Base-by-base conservation (phyloP, 768 basidiomycete species). In the Tricholomella constricta region DNA sequence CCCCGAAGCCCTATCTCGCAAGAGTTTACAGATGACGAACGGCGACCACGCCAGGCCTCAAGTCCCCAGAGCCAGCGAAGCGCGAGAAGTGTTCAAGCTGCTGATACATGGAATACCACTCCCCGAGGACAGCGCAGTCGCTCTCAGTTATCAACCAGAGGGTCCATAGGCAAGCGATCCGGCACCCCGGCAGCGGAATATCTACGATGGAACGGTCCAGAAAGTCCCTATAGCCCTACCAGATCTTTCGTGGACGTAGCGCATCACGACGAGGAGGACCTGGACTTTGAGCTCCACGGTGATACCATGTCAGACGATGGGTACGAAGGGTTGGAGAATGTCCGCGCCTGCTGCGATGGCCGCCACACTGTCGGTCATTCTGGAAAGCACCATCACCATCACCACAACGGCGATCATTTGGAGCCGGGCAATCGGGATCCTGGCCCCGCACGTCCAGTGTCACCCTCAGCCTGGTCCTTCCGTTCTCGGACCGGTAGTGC, bases 161-260 rank as follows among this genome's bases (percentile, higher is more conserved):
- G 90, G 10, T 89, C 91, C 3, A 75, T 91, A 34, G 81, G 88
- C 59, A 96, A 96, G 68, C 86, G 94, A 6, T 81, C 86, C 2
- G 94, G 93, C 10, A 98, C 95, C 8, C 90, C 94, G 1, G 96
- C 96, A 0, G 83, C 88, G 9, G 95, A 98, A 65, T 98, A 94
- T 62, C 77, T 96, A 35, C 84, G 89, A 22, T 89, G 89, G 84
- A 82, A 82, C 19, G 79, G 79, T 3, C 84, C 85, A 2, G 91
- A 91, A 50, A 84, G 83, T 53, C 88, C 88, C 0, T 85, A 86
- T 60, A 92, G 88, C 56, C 91, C 90, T 3, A 77, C 82, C 7
- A 81, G 78, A 60, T 89, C 86, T 3, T 86, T 86, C 56, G 82
- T 84, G 7, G 80, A 84, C 50, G 78, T 83, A 9, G 62, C 57